These are phyloP conservation scores for Hypseocharis bilobata DNA, from an alignment of 441 rosid genomes.

Conservation along the genomic window DNA sequence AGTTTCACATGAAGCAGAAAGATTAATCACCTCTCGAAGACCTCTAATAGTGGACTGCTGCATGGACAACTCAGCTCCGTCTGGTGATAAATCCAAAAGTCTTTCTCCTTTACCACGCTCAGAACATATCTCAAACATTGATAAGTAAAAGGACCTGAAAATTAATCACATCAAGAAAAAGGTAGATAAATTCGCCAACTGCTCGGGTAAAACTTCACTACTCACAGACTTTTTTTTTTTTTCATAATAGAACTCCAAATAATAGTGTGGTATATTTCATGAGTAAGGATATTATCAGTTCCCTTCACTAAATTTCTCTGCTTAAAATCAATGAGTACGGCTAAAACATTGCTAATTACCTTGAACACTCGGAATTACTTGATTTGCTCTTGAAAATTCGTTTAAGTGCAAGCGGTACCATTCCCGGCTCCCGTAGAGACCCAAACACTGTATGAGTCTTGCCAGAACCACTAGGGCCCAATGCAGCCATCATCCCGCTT, in stretches of 20 bases:
- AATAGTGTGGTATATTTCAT: no score
- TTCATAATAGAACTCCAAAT: no score
- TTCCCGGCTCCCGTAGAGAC: conserved; percentile 57
- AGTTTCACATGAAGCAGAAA: not conserved
- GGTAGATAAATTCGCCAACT: not conserved
- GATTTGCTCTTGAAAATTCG: conserved; percentile 38
- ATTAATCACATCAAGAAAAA: not conserved
- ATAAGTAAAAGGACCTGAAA: conserved; percentile 51
- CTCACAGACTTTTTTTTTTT: no score
- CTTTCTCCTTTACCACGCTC: conserved; percentile 76
- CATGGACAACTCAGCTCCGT: conserved; percentile 51
- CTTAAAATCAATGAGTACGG: not conserved
- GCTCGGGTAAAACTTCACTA: not conserved
- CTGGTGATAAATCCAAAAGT: conserved; percentile 53
- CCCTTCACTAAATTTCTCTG: no score
- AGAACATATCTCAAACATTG: conserved; percentile 73
- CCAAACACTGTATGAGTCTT: conserved; percentile 90
- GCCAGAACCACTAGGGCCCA: conserved; percentile 88
- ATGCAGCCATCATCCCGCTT: conserved; percentile 74
- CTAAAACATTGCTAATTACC: conserved; percentile 29
- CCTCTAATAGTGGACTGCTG: conserved; percentile 67
- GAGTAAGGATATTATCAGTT: no score
- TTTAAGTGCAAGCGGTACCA: conserved; percentile 58
- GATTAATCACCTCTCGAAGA: conserved; percentile 49
- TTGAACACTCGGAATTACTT: conserved; percentile 20